phyloP scores from a whole-genome alignment of 2,329 filamentous ascomycete species.

The Diplodia scrobiculata region DNA sequence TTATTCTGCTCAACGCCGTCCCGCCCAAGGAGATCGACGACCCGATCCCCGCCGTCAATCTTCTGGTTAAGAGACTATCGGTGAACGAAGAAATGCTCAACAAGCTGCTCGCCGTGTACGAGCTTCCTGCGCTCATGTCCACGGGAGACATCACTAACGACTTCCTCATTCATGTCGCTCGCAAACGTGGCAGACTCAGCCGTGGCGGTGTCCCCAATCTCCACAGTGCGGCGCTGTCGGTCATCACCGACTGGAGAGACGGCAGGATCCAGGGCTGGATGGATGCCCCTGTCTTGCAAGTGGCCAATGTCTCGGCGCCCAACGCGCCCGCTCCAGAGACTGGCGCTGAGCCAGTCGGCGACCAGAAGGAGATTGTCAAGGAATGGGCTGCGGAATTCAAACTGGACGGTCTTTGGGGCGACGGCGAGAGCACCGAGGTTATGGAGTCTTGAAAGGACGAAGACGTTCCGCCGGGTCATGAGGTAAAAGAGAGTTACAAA shows the following conservation, averaged over 20 bases:
- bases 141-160: constrained; percentile 80
- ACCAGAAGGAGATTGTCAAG: constrained; percentile 81
- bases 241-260: constrained; percentile 96
- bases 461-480: not conserved
- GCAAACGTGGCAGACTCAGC: constrained; percentile 86
- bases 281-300: constrained; percentile 69
- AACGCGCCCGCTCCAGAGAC: constrained; percentile 27
- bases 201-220: constrained; percentile 90
- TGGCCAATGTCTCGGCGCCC: constrained; percentile 48
- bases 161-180: constrained; percentile 91
- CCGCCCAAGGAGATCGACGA: constrained; percentile 94
- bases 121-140: constrained; percentile 73
- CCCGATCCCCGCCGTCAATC: constrained; percentile 79
- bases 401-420: constrained; percentile 87
- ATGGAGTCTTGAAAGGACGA: constrained; percentile 39
- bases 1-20: constrained; percentile 86
- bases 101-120: constrained; percentile 81
- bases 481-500: constrained; percentile 17
- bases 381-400: constrained; percentile 96
- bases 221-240: constrained; percentile 81
- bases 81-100: constrained; percentile 71
- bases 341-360: constrained; percentile 51
- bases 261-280: constrained; percentile 92
- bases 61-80: constrained; percentile 80
- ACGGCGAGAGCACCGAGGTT: constrained; percentile 52